phyloP scores from a whole-genome alignment of 805 yeast species.

The Blastobotrys attinorum region DNA sequence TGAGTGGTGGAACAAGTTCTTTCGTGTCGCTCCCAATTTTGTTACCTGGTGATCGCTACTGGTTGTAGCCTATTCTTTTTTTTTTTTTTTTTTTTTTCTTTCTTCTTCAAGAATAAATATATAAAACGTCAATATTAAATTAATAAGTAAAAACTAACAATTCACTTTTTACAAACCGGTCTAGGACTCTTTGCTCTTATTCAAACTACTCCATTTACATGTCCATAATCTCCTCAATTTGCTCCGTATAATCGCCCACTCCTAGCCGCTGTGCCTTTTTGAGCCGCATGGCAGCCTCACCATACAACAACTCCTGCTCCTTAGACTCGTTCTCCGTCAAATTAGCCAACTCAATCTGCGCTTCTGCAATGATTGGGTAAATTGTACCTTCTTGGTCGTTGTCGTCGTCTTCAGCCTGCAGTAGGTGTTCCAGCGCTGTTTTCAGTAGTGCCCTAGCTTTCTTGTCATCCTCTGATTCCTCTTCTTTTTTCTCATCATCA shows the following conservation, averaged over 20 bases:
- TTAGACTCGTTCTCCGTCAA: conserved; percentile 53
- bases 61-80: too few species aligned
- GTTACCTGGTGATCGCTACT: too few species aligned
- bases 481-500: conserved; percentile 14
- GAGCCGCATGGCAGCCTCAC: conserved; percentile 60
- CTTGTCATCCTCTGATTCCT: conserved; percentile 13
- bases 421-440: conserved; percentile 50
- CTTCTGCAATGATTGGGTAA: conserved; percentile 83
- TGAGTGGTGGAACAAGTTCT: too few species aligned
- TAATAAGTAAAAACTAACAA: too few species aligned
- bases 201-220: background rate
- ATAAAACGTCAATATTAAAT: too few species aligned
- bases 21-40: too few species aligned
- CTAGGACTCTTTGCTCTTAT: too few species aligned
- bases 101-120: too few species aligned
- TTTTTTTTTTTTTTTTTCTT: too few species aligned
- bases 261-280: conserved; percentile 47
- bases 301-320: conserved; percentile 61
- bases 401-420: conserved; percentile 41
- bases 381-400: conserved; percentile 68
- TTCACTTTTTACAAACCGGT: too few species aligned
- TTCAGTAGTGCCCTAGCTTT: conserved; percentile 33
- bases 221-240: conserved; percentile 29
- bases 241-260: conserved; percentile 28
- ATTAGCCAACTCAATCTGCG: conserved; percentile 72